Percentiles rank a stretch among this genome's conserved stretches.
Conservation (phyloP, 1,284 basidiomycete species). For the Sanghuangporus sanghuang region DNA sequence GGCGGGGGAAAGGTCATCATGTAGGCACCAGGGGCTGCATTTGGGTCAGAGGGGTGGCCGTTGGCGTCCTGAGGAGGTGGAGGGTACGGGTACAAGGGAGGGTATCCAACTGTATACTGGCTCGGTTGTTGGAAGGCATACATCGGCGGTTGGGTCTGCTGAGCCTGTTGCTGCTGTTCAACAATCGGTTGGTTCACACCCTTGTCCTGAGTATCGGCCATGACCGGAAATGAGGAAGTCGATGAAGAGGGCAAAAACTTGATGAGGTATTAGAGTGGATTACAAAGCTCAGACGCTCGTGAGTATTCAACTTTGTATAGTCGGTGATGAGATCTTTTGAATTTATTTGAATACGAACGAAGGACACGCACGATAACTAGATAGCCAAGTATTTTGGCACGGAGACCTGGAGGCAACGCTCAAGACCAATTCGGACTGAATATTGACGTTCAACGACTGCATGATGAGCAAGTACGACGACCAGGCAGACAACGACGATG, state of each 20-base stretch:
- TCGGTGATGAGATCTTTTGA: background rate
- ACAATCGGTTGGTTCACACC: background rate
- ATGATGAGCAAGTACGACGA: conserved; percentile 9
- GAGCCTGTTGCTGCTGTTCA: conserved; percentile 23
- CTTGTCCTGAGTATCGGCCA: conserved; percentile 12
- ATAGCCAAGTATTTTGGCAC: background rate
- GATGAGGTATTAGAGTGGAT: background rate
- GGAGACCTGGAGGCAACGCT: background rate
- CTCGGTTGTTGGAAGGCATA: conserved; percentile 41
- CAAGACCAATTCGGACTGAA: background rate
- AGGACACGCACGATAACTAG: background rate
- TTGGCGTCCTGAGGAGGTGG: conserved; percentile 35
- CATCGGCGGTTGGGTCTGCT: conserved; percentile 26
- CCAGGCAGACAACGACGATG: conserved; percentile 7
- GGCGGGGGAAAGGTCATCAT: conserved; percentile 46
- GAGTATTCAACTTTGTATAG: background rate
- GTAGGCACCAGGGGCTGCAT: conserved; percentile 39
- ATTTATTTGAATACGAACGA: background rate
- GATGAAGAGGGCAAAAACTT: background rate
- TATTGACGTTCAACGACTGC: background rate
- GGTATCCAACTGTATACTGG: conserved; percentile 43
- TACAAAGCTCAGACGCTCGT: background rate
- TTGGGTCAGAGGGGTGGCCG: conserved; percentile 32
- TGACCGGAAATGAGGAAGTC: background rate
- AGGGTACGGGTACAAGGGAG: conserved; percentile 43